These are phyloP conservation scores for Trichoderma semiorbis DNA, from an alignment of 2,329 filamentous ascomycete species.

Conservation along the genomic window DNA sequence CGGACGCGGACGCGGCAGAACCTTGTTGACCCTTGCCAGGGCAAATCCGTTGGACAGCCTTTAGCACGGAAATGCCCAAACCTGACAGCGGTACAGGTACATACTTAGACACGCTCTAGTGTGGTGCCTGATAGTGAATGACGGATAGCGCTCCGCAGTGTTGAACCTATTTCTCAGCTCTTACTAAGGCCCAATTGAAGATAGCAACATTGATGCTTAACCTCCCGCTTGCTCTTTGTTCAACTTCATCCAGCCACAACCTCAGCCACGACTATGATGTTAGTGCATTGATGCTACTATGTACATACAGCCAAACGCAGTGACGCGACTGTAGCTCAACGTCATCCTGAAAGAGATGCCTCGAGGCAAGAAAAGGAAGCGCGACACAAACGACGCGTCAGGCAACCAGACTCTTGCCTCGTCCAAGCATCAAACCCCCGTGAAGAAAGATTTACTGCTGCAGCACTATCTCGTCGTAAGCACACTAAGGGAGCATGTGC, in stretches of 20 bases:
- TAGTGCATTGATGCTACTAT: background rate
- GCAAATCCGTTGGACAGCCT: background rate
- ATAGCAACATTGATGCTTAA: background rate
- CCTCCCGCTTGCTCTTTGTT: background rate
- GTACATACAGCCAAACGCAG: background rate
- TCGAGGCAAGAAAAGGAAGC: slow-evolving; percentile 29
- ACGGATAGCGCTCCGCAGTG: background rate
- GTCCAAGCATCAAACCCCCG: slow-evolving; percentile 21
- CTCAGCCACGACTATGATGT: background rate
- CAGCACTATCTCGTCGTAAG: slow-evolving; percentile 64
- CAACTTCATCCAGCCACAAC: background rate
- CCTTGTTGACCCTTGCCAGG: slow-evolving; percentile 7
- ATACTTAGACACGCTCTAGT: background rate
- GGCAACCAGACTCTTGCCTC: background rate
- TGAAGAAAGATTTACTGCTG: slow-evolving; percentile 61
- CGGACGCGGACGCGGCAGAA: slow-evolving; percentile 12
- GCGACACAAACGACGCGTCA: slow-evolving; percentile 25
- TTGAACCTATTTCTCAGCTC: background rate
- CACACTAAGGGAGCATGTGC: slow-evolving; percentile 67
- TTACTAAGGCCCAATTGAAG: background rate
- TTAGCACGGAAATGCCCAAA: background rate
- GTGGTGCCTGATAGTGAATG: background rate
- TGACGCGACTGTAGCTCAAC: slow-evolving; percentile 1
- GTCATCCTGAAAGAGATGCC: slow-evolving; percentile 24
- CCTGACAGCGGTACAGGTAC: background rate